Conservation (phyloP, 495 filamentous ascomycete species). For the Neurospora intermedia region DNA sequence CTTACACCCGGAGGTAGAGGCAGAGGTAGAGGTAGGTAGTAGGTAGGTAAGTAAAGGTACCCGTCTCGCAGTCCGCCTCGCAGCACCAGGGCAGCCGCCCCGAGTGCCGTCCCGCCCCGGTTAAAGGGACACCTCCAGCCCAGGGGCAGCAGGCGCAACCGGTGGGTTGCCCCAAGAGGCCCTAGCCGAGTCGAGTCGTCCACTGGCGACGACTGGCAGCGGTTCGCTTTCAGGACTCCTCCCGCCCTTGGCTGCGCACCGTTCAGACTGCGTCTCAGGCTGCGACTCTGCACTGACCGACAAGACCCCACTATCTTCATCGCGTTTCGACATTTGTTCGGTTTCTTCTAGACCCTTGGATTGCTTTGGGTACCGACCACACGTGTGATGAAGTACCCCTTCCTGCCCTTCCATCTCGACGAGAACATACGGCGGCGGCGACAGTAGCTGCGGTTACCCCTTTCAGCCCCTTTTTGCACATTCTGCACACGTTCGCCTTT, state of each 20-base stretch:
- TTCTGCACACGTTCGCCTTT: not conserved
- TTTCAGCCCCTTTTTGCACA: not conserved
- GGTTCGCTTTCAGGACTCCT: not conserved
- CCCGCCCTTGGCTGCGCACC: not conserved
- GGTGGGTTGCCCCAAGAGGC: not conserved
- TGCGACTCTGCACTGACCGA: not conserved
- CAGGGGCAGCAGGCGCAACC: not conserved
- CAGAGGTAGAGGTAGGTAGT: not conserved
- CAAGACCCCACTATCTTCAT: not conserved
- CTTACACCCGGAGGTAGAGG: not conserved
- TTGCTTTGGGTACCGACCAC: slow-evolving; percentile 1
- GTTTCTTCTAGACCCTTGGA: slow-evolving; percentile 5
- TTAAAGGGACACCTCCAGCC: not conserved
- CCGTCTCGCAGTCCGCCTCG: not conserved
- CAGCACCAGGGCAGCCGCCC: not conserved
- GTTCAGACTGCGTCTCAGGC: not conserved
- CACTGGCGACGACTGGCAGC: not conserved
- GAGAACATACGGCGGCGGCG: not conserved
- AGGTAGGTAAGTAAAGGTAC: not conserved
- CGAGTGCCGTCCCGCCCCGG: not conserved
- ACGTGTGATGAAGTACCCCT: not conserved
- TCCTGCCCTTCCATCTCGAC: not conserved
- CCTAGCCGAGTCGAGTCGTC: not conserved
- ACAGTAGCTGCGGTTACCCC: not conserved
- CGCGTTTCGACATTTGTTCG: slow-evolving; percentile 1